phyloP scores from a whole-genome alignment of 2,329 filamentous ascomycete genomes.

The Paecilomyces fulvus region DNA sequence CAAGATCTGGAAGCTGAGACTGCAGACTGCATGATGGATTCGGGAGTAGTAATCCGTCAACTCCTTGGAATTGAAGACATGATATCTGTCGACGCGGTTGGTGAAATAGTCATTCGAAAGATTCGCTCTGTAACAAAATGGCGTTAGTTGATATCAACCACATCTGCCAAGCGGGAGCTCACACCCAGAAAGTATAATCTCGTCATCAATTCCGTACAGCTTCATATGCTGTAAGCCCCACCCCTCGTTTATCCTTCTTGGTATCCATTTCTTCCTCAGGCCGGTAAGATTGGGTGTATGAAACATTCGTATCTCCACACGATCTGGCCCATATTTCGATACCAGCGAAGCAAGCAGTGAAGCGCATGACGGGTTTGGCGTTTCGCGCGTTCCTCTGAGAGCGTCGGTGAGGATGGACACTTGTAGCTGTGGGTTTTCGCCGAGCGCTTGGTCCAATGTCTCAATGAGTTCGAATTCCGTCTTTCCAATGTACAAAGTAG shows the following conservation, averaged over 20 bases:
- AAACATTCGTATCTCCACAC: constrained; percentile 94
- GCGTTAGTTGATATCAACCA: constrained; percentile 3
- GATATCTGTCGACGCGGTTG: constrained; percentile 89
- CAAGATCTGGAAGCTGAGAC: constrained; percentile 70
- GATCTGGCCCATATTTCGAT: constrained; percentile 68
- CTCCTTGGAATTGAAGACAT: constrained; percentile 71
- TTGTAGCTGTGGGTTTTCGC: constrained; percentile 63
- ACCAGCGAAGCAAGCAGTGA: constrained; percentile 81
- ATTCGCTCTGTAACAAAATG: constrained; percentile 54
- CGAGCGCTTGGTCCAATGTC: constrained; percentile 66
- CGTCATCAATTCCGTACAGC: constrained; percentile 89
- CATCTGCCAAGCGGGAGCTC: constrained; percentile 9
- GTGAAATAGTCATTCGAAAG: constrained; percentile 92
- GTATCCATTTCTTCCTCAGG: constrained; percentile 71
- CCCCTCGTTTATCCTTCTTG: constrained; percentile 88
- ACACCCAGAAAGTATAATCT: constrained; percentile 86
- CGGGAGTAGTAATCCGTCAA: constrained; percentile 74
- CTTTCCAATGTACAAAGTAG: constrained; percentile 95
- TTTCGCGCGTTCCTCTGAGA: constrained; percentile 82
- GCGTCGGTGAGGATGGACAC: constrained; percentile 89
- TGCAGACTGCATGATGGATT: constrained; percentile 69
- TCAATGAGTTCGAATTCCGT: constrained; percentile 81
- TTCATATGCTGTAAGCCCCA: constrained; percentile 99
- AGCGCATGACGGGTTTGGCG: constrained; percentile 75
- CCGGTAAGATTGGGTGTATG: constrained; percentile 95